Evolutionary conservation across 352 stramenopile species (phyloP).

Genomic region (Globisporangium recalcitrans): DNA sequence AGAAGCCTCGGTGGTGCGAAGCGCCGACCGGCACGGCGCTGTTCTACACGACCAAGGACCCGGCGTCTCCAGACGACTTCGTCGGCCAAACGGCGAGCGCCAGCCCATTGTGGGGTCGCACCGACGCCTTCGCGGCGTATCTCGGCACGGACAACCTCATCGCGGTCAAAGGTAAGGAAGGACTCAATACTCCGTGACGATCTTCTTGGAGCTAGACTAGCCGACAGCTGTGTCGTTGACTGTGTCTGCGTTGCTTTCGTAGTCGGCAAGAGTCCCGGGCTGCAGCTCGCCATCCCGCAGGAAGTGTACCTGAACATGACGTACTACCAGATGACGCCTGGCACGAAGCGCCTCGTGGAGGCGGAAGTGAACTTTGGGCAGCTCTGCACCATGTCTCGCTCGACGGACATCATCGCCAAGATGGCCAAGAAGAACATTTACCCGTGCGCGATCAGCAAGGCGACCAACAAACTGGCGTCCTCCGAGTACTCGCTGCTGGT

Average conservation of each 20-base stretch:
- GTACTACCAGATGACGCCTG: slow-evolving; percentile 72
- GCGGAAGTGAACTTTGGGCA: slow-evolving; percentile 67
- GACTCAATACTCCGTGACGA: background rate
- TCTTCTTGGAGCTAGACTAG: slow-evolving; percentile 7
- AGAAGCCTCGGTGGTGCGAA: slow-evolving; percentile 89
- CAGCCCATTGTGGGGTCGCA: slow-evolving; percentile 52
- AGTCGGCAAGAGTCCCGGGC: slow-evolving; percentile 41
- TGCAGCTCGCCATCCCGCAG: slow-evolving; percentile 49
- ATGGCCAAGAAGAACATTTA: slow-evolving; percentile 69
- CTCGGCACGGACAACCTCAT: slow-evolving; percentile 69
- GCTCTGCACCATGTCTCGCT: slow-evolving; percentile 66
- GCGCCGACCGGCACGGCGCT: slow-evolving; percentile 59
- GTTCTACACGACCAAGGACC: slow-evolving; percentile 87
- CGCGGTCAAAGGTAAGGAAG: slow-evolving; percentile 53
- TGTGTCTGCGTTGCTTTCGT: background rate
- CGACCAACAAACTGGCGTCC: slow-evolving; percentile 55
- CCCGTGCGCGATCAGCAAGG: slow-evolving; percentile 57
- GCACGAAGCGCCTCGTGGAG: slow-evolving; percentile 57
- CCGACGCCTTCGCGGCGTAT: slow-evolving; percentile 36
- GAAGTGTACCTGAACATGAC: slow-evolving; percentile 73
- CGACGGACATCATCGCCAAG: slow-evolving; percentile 48
- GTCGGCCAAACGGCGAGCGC: slow-evolving; percentile 26
- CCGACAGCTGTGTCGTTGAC: background rate
- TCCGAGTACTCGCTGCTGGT: slow-evolving; percentile 86
- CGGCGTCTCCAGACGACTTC: slow-evolving; percentile 54